Conservation (phyloP, 2,329 filamentous ascomycete genomes). For the Curvularia sp. region DNA sequence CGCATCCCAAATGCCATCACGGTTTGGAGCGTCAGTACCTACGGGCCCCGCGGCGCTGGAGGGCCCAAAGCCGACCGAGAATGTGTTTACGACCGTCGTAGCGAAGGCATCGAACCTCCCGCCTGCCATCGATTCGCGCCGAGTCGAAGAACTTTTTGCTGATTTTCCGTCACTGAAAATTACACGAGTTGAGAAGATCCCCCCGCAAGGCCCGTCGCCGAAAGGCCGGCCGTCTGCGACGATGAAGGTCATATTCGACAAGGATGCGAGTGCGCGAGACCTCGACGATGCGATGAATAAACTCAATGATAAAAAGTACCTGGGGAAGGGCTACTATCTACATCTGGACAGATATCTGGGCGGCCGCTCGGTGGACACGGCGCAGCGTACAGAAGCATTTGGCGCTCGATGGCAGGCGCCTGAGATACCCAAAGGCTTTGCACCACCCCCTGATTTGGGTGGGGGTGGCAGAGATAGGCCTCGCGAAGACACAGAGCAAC, state of each 20-base stretch:
- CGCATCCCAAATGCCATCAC: constrained; percentile 22
- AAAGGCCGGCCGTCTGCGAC: constrained; percentile 35
- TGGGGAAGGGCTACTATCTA: constrained; percentile 45
- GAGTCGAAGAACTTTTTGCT: constrained; percentile 41
- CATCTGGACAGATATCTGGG: constrained; percentile 46
- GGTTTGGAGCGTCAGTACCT: constrained; percentile 24
- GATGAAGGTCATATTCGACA: constrained; percentile 47
- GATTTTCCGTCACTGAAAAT: constrained; percentile 44
- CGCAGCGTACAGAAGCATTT: constrained; percentile 38
- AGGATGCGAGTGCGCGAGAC: constrained; percentile 37
- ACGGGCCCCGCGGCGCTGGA: constrained; percentile 27
- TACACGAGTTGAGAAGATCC: constrained; percentile 40
- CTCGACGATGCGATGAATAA: constrained; percentile 44
- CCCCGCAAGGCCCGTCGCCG: constrained; percentile 28
- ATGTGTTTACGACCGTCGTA: constrained; percentile 40
- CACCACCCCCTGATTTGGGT: constrained; percentile 40
- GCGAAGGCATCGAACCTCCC: constrained; percentile 46
- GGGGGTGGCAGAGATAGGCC: constrained; percentile 27
- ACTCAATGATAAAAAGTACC: constrained; percentile 46
- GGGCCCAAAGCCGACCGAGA: constrained; percentile 29
- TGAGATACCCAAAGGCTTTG: constrained; percentile 40
- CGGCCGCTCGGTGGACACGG: constrained; percentile 31
- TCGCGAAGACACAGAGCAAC: constrained; percentile 35
- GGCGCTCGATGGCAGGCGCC: constrained; percentile 41
- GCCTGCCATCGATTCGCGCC: constrained; percentile 32